These are phyloP conservation scores for Solanum medicagineum DNA, from an alignment of 257 asterid genomes.

Conservation along the genomic window DNA sequence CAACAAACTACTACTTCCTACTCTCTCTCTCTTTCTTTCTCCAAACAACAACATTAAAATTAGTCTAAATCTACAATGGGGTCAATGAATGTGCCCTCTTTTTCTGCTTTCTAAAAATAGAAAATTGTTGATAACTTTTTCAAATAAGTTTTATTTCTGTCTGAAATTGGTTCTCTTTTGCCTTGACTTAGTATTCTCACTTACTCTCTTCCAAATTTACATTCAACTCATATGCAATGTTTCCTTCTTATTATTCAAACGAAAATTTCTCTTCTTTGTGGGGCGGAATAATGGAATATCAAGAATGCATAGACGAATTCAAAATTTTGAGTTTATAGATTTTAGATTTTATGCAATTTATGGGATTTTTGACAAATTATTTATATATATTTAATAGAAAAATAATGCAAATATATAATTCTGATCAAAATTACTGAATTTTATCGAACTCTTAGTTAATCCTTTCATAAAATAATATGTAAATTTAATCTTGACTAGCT, in stretches of 20 bases:
- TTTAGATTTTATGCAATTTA: rapidly evolving
- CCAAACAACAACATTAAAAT: neutral
- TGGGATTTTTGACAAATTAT: neutral
- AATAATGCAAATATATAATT: neutral
- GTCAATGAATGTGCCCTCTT: neutral
- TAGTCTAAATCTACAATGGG: neutral
- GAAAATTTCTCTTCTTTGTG: neutral
- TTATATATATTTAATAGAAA: neutral
- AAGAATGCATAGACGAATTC: rapidly evolving
- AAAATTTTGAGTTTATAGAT: neutral
- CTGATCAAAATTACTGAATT: neutral
- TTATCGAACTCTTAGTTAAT: neutral
- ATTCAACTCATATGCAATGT: neutral
- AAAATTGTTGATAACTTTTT: constrained; percentile 5
- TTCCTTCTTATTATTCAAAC: neutral
- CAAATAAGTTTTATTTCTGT: neutral
- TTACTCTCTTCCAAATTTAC: neutral
- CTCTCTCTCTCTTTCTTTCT: too few species aligned
- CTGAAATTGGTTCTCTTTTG: neutral
- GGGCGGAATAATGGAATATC: neutral
- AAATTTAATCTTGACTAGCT: too few species aligned
- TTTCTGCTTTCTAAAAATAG: constrained; percentile 12
- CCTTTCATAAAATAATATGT: too few species aligned
- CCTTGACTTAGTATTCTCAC: neutral
- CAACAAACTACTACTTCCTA: neutral